Percentiles rank a stretch among this genome's conserved stretches.
Conservation (phyloP, 768 basidiomycete genomes). For the Suillus weaverae region DNA sequence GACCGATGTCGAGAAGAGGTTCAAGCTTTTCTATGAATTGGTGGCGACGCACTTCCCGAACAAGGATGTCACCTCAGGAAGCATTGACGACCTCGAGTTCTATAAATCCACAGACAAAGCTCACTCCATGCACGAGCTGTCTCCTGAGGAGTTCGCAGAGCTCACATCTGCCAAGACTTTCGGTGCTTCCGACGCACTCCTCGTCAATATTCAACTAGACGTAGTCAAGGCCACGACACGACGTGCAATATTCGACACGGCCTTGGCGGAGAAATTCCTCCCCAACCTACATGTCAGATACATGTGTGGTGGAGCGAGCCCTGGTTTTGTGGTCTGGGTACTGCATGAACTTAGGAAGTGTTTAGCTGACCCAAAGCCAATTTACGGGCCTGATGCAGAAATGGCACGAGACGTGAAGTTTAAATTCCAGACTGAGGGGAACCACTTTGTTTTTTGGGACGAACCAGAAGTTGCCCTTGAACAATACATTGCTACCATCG, state of each 20-base stretch:
- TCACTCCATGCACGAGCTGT: constrained; percentile 3
- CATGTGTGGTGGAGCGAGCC: constrained; percentile 3
- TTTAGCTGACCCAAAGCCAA: neutral
- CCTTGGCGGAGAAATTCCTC: constrained; percentile 7
- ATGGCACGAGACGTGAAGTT: neutral
- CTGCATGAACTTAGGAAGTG: constrained; percentile 3
- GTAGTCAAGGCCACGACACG: neutral
- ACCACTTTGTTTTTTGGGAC: neutral
- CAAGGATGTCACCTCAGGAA: constrained; percentile 2
- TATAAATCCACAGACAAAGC: neutral
- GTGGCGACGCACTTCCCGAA: constrained; percentile 2
- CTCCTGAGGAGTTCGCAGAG: constrained; percentile 2
- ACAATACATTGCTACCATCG: neutral
- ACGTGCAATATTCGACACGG: constrained; percentile 10
- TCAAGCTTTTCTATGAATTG: constrained; percentile 5
- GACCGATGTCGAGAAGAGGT: neutral
- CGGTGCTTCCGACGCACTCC: neutral
- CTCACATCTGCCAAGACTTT: constrained; percentile 7
- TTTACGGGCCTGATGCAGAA: neutral
- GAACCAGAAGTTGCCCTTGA: neutral
- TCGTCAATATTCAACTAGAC: neutral
- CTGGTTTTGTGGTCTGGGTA: neutral
- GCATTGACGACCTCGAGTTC: constrained; percentile 9
- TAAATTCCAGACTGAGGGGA: neutral
- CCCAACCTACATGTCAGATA: constrained; percentile 9